Base-by-base conservation (phyloP, 1,284 basidiomycete species). In the Rugosomyces carneus region DNA sequence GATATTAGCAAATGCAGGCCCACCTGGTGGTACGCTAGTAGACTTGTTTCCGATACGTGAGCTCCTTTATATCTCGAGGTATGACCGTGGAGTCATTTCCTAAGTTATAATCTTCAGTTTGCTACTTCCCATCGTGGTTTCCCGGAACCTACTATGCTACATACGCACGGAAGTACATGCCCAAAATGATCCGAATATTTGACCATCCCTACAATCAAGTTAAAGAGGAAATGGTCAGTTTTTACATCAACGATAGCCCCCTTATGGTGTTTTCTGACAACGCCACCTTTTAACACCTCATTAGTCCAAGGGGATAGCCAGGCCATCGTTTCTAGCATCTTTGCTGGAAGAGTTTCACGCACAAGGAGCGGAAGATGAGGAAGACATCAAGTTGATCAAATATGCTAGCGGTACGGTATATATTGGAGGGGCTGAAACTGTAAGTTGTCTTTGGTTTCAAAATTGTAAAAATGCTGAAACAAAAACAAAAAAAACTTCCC, bases 21-120 rank as follows among this genome's bases (percentile, higher is more conserved):
- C 57, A n/a, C 50, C 55, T 10, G 56, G 56, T 6, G 51, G 55
- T 26, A 60, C 56, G 13, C 52, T 52, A 1, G 49, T 61, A 11
- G 60, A 61, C 37, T 35, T 57, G 2, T 47, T 60, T 19, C 61
- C 61, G 4, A 48, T 58, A 26, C 43, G 59, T 60, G 29, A 45
- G n/a, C n/a, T n/a, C n/a, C n/a, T n/a, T n/a, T n/a, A n/a, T n/a
- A n/a, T n/a, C n/a, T n/a, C n/a, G n/a, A n/a, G n/a, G n/a, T n/a
- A n/a, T n/a, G n/a, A n/a, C n/a, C n/a, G n/a, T n/a, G n/a, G n/a
- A n/a, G 53, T 48, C 10, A 7, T 26, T 8, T 7, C 9, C 13
- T 1, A 37, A 9, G 26, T 8, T 26, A 37, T 15, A n/a, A n/a
- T 35, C 16, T 32, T 15, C 29, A 60, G 58, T 59, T 10, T 29